Percentiles rank a stretch among this genome's conserved stretches.
These are phyloP conservation scores for Pyrenochaeta sp. DNA, from an alignment of 2,329 filamentous ascomycete genomes.

Conservation along the genomic window DNA sequence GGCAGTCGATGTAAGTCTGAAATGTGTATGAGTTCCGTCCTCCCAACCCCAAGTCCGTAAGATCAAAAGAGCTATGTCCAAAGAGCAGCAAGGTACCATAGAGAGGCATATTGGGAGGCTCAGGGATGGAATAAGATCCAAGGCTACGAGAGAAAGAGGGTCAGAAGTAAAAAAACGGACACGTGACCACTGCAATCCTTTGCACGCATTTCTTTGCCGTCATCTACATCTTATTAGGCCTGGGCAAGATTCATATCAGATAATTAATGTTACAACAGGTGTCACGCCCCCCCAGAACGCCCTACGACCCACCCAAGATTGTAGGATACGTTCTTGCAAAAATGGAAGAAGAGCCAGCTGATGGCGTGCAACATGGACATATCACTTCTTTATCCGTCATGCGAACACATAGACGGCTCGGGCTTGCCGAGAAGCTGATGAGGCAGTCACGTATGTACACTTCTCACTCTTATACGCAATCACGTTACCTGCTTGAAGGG, in stretches of 20 bases:
- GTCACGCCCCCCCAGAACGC: constrained; percentile 76
- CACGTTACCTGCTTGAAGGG: too few species aligned
- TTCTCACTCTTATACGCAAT: neutral
- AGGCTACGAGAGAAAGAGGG: too few species aligned
- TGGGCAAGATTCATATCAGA: neutral
- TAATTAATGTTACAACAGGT: constrained; percentile 55
- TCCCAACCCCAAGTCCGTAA: too few species aligned
- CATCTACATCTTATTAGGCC: neutral
- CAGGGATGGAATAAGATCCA: too few species aligned
- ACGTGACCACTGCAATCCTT: too few species aligned
- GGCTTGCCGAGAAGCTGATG: constrained; percentile 98
- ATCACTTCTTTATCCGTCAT: constrained; percentile 96
- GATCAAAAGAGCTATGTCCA: neutral
- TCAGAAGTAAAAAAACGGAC: too few species aligned
- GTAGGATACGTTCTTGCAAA: constrained; percentile 99
- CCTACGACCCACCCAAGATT: constrained; percentile 93
- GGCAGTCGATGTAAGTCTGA: constrained; percentile 75
- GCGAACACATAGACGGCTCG: constrained; percentile 89
- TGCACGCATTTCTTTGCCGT: too few species aligned
- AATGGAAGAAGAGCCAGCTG: constrained; percentile 97
- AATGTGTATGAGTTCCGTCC: neutral
- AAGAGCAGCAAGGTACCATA: neutral
- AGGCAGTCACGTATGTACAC: constrained; percentile 77
- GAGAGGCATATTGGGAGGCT: too few species aligned
- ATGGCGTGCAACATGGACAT: constrained; percentile 92